Evolutionary conservation across 257 asterid genomes (phyloP).

Genomic region (Prunella vulgaris): DNA sequence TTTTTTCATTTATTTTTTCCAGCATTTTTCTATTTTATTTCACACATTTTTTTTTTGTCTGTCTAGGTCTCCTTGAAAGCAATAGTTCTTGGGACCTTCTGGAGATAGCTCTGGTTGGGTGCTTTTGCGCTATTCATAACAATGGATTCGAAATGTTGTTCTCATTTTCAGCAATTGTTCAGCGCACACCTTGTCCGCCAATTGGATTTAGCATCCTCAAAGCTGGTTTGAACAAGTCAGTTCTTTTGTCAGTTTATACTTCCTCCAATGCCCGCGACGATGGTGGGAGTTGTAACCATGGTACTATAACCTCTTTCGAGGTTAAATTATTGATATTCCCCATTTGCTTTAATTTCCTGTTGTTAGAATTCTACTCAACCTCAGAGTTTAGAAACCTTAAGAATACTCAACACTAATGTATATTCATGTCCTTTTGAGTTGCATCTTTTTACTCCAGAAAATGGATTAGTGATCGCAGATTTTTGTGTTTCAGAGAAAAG

Average conservation of each 20-base stretch:
- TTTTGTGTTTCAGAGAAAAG: constrained; percentile 67
- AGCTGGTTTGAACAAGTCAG: constrained; percentile 98
- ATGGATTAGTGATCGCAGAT: constrained; percentile 18
- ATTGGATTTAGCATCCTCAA: constrained; percentile 92
- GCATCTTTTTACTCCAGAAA: not conserved
- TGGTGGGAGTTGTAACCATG: constrained; percentile 63
- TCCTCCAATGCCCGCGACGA: constrained; percentile 61
- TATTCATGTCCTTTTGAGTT: constrained; percentile 9
- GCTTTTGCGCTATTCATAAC: constrained; percentile 91
- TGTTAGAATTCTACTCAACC: constrained; percentile 15
- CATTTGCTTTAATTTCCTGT: constrained; percentile 13
- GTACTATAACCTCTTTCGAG: constrained; percentile 44
- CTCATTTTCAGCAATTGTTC: constrained; percentile 92
- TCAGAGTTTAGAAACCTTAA: constrained; percentile 3
- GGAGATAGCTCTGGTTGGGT: constrained; percentile 83
- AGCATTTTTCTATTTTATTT: constrained; percentile 8
- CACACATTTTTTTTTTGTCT: constrained; percentile 4
- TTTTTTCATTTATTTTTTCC: not conserved
- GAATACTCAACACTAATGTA: not conserved
- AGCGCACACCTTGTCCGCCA: constrained; percentile 83
- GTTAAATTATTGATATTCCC: constrained; percentile 22
- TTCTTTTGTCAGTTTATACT: constrained; percentile 90
- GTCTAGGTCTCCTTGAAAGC: constrained; percentile 75
- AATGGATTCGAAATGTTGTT: constrained; percentile 88
- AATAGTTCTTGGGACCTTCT: constrained; percentile 75